A percentile compares a stretch with the other conserved stretches of the same genome.
These are phyloP conservation scores for Raffaelea ambrosiae DNA, from an alignment of 2,329 filamentous ascomycete species.

Conservation along the genomic window DNA sequence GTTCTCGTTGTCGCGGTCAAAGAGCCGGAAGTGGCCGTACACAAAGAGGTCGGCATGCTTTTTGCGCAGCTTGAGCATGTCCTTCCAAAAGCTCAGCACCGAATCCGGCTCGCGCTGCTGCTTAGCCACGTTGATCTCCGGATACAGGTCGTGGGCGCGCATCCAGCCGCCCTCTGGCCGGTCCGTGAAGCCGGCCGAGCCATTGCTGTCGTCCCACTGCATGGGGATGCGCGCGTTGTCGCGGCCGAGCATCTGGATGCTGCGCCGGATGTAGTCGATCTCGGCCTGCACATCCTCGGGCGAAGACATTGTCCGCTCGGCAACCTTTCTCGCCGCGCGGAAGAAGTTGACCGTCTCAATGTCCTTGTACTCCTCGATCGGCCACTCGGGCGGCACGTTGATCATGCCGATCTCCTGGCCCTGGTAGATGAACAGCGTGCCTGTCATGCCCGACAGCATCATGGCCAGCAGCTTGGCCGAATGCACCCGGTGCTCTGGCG, in stretches of 20 bases:
- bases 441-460: conserved; percentile 34
- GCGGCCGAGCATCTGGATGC: conserved; percentile 50
- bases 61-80: conserved; percentile 44
- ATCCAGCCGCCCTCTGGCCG: conserved; percentile 45
- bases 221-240: conserved; percentile 63
- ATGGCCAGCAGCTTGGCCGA: conserved; percentile 46
- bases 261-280: conserved; percentile 36
- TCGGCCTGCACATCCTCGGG: conserved; percentile 29
- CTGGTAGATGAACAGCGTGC: conserved; percentile 48
- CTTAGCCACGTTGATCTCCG: conserved; percentile 44
- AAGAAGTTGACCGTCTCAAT: conserved; percentile 42
- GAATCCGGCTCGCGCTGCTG: conserved; percentile 34
- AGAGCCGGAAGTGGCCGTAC: conserved; percentile 47
- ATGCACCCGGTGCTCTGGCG: conserved; percentile 28
- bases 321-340: conserved; percentile 16
- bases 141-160: conserved; percentile 50
- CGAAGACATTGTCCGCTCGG: conserved; percentile 14
- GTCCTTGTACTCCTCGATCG: conserved; percentile 36
- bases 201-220: conserved; percentile 47
- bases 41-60: conserved; percentile 50
- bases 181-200: conserved; percentile 54
- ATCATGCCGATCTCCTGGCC: conserved; percentile 51
- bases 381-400: conserved; percentile 40
- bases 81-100: conserved; percentile 54
- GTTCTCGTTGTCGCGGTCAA: conserved; percentile 36